Base-by-base conservation (phyloP, 179 eudicot species). In the Beta corolliflora region DNA sequence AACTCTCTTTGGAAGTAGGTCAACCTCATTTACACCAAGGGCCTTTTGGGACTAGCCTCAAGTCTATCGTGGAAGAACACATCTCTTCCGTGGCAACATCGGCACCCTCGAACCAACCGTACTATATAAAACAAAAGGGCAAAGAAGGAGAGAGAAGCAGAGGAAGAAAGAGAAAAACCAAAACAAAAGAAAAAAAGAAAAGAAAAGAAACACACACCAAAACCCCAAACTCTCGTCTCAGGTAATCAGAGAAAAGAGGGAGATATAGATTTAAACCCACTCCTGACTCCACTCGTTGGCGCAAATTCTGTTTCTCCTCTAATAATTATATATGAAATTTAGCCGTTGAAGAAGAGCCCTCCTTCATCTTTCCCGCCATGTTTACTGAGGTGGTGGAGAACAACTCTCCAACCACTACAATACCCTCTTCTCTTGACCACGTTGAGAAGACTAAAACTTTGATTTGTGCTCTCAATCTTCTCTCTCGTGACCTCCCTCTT, bases 401-500 rank as follows among this genome's bases (percentile, higher is more conserved):
- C 76, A 73, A n/a, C 13, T n/a, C 68, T 10, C 13, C 77, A 60
- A n/a, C 67, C 14, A 14, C 58, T 59, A 44, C 31, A 61, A 48
- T 48, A 3, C 12, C 83, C 9, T 29, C 80, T 44, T 68, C 79
- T 29, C 81, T 82, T 76, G 84, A 89, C 79, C 79, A 77, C 36
- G 84, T 91, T 45, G 90, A 90, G 81, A 89, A 90, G 75, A 92
- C 98, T 18, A 94, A 91, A 86, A 91, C 97, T 18, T 79, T 97
- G 83, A 92, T 97, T 53, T 92, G 97, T 74, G 99, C 98, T 3
- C 93, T 97, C 80, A 94, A 93, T 83, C 86, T 94, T 78, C 88
- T 97, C 85, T 97, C 99, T n/a, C 92, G 98, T 25, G 90, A 97
- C 70, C 90, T 97, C 75, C 99, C 99, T 77, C 90, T 97, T 21